Evolutionary conservation across 768 basidiomycete species (phyloP), one percentile per base, ranked within the genome.

Genomic region (Crassisporium funariophilum): DNA sequence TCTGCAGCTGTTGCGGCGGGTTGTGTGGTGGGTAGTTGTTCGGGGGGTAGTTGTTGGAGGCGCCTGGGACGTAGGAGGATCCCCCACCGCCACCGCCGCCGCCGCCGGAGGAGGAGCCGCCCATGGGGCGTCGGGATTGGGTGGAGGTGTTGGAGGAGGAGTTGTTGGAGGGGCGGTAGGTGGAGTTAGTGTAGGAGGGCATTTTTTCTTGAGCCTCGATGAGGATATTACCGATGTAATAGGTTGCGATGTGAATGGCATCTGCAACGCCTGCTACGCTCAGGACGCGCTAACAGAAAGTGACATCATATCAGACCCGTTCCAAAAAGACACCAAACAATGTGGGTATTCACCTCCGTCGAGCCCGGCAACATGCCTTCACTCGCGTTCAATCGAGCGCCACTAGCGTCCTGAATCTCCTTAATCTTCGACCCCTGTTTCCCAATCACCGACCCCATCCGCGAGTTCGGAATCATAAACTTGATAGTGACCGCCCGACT

Each of bases 401-500:
- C 97, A 53, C 90, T 93, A 20, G 97, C 97, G 60, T 99, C 97
- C 64, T 99, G 97, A 54, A 99, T 99, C 71, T 99, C 97, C 74
- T 98, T 98, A 67, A 99, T 99, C 69, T 99, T 99, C 27, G 87
- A 86, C 23, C 97, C 97, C 53, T 88, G 90, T 67, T 97, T 98
- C 46, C 97, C 97, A 60, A 99, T 99, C 50, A 98, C 93, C 13
- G 94, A 97, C 33, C 95, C 95, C 95, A 98, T 98, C 48, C 95
- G 88, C 8, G 93, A 95, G 69, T 98, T 98, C 54, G 95, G 95
- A 47, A 98, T 97, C 88, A 98, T 98, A 64, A 93, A 98, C 68
- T 98, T 98, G 78, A 99, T 98, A 22, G 97, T 98, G 44, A 99
- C 97, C 21, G 97, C 95, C 49, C 95, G 84, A 61, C 94, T 97